Percentiles rank a stretch among this genome's conserved stretches.
Evolutionary conservation across 805 yeast genomes (phyloP).

Genomic region (Saccharomyces kudriavzevii): DNA sequence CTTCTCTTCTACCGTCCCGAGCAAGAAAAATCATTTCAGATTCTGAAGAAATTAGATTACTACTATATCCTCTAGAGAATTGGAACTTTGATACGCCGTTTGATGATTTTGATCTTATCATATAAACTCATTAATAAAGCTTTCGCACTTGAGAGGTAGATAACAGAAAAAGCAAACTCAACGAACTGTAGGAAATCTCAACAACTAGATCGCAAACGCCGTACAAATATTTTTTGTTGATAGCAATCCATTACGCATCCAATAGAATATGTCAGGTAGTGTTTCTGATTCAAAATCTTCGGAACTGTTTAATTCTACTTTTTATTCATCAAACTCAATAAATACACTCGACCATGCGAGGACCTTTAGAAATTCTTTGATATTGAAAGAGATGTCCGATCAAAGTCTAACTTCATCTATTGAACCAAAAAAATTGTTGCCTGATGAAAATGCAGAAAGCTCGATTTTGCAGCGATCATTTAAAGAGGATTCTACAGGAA

Average conservation of each 20-base stretch:
- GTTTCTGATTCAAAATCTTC: constrained; percentile 8
- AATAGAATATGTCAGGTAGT: not conserved
- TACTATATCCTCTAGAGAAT: not conserved
- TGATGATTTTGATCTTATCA: not conserved
- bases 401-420: constrained; percentile 7
- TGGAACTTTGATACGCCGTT: not conserved
- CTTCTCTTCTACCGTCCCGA: not conserved
- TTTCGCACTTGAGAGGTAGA: not conserved
- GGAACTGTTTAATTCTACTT: constrained; percentile 19
- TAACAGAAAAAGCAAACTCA: not conserved
- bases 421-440: constrained; percentile 1
- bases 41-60: not conserved
- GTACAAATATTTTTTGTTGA: not conserved
- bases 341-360: constrained; percentile 28
- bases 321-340: constrained; percentile 25
- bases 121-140: not conserved
- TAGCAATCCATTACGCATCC: not conserved
- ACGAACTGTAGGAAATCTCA: not conserved
- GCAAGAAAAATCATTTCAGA: not conserved
- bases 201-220: not conserved
- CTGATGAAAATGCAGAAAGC: not conserved
- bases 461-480: not conserved
- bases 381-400: constrained; percentile 23
- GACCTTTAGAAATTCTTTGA: constrained; percentile 28
- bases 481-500: not conserved